Conservation (phyloP, 768 basidiomycete species). For the Galerina sulciceps region DNA sequence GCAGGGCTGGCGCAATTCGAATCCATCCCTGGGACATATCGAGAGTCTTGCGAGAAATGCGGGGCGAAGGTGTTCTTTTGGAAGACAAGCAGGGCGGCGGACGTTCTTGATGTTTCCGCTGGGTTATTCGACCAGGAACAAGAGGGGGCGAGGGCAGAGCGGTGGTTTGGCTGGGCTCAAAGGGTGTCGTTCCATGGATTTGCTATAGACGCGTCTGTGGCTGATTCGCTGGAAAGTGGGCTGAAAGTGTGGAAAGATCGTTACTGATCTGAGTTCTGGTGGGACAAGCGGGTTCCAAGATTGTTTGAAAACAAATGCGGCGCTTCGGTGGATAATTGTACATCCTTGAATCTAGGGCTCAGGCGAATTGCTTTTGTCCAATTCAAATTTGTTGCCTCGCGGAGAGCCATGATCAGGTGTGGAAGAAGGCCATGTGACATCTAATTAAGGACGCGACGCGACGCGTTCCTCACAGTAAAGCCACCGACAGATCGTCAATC, state of each 20-base stretch:
- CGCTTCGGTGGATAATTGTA: too few relatives aligned
- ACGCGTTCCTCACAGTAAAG: background rate
- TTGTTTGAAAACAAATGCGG: too few relatives aligned
- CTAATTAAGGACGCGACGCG: conserved; percentile 3
- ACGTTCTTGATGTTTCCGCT: conserved; percentile 21
- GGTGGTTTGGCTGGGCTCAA: conserved; percentile 6
- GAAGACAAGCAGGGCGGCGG: conserved; percentile 1
- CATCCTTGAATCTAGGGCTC: too few relatives aligned
- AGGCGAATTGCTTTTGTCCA: too few relatives aligned
- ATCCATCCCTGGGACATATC: conserved; percentile 14
- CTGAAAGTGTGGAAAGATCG: background rate
- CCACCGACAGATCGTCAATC: too few relatives aligned
- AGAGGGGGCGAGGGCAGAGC: conserved; percentile 11
- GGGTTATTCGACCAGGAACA: conserved; percentile 22
- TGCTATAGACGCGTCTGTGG: background rate
- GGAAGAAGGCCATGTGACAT: background rate
- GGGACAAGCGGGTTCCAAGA: too few relatives aligned
- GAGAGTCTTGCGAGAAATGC: conserved; percentile 23
- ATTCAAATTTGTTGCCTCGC: too few relatives aligned
- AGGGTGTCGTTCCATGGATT: background rate
- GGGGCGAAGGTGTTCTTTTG: conserved; percentile 24
- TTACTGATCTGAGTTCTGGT: background rate
- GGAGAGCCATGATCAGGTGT: too few relatives aligned
- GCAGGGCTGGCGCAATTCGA: conserved; percentile 19
- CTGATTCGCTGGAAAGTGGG: background rate